These are phyloP conservation scores for Glycine latifolia DNA, from an alignment of 306 rosid species.

Conservation along the genomic window DNA sequence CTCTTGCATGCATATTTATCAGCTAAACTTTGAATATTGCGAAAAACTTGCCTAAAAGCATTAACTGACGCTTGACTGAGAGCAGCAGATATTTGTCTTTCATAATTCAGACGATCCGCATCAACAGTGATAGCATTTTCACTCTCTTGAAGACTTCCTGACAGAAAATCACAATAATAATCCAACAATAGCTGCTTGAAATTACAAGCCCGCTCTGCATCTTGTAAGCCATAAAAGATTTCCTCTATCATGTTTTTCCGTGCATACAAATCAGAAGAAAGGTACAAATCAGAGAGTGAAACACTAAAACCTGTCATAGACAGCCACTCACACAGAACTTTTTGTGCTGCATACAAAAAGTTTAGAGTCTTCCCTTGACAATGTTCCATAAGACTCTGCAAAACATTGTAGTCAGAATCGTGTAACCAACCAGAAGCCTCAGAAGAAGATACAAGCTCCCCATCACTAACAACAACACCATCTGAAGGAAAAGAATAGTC, in stretches of 20 bases:
- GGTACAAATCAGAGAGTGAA: slow-evolving; percentile 82
- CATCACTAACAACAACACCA: slow-evolving; percentile 59
- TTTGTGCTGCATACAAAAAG: slow-evolving; percentile 70
- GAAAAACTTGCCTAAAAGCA: slow-evolving; percentile 80
- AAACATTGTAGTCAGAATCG: slow-evolving; percentile 66
- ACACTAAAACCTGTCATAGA: slow-evolving; percentile 89
- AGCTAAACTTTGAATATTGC: slow-evolving; percentile 77
- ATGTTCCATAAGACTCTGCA: slow-evolving; percentile 66
- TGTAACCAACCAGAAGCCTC: slow-evolving; percentile 86
- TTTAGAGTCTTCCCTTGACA: slow-evolving; percentile 60
- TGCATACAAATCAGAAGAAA: slow-evolving; percentile 63
- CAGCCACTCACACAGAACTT: slow-evolving; percentile 89
- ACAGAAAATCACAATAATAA: slow-evolving; percentile 56
- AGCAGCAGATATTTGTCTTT: slow-evolving; percentile 78
- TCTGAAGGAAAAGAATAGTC: slow-evolving; percentile 61
- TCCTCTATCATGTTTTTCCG: slow-evolving; percentile 87
- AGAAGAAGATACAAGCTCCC: slow-evolving; percentile 78
- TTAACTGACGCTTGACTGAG: slow-evolving; percentile 83
- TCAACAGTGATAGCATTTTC: slow-evolving; percentile 49
- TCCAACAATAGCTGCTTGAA: slow-evolving; percentile 76
- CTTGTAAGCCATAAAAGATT: slow-evolving; percentile 71
- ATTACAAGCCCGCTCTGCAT: slow-evolving; percentile 72
- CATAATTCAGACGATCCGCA: slow-evolving; percentile 59
- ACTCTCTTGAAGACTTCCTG: slow-evolving; percentile 58
- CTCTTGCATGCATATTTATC: slow-evolving; percentile 66